Evolutionary conservation across 169 alveolate genomes (phyloP).

Genomic region (Pseudocohnilembus persalinus): DNA sequence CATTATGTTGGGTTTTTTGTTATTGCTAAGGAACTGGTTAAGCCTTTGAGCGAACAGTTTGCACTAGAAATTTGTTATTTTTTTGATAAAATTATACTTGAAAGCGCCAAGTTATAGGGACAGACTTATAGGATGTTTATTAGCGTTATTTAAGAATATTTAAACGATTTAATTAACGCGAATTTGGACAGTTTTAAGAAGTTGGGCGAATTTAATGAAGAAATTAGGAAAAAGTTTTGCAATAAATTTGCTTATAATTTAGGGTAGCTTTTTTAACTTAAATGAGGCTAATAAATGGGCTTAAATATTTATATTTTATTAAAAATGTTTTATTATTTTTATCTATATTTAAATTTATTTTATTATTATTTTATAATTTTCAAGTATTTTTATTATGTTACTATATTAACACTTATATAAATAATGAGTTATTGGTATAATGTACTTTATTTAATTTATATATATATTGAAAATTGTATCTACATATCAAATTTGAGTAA

Average conservation of each 20-base stretch:
- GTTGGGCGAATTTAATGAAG: not conserved
- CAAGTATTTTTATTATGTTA: too few species aligned
- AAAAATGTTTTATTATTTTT: too few species aligned
- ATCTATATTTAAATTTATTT: too few species aligned
- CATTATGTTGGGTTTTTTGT: constrained; percentile 18
- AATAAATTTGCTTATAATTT: not conserved
- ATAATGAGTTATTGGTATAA: too few species aligned
- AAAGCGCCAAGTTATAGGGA: not conserved
- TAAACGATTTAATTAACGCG: not conserved
- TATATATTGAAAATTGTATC: too few species aligned
- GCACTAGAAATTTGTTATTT: constrained; percentile 23
- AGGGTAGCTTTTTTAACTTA: not conserved
- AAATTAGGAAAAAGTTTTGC: not conserved
- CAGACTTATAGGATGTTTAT: not conserved
- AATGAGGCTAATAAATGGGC: constrained; percentile 80
- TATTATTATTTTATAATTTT: too few species aligned
- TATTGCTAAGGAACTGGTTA: constrained; percentile 11
- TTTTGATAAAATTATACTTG: constrained; percentile 12
- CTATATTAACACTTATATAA: too few species aligned
- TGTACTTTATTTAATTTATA: too few species aligned
- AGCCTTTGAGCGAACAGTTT: constrained; percentile 12
- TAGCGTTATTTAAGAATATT: too few species aligned
- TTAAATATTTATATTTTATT: too few species aligned
- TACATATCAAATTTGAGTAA: too few species aligned
- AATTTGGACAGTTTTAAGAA: too few species aligned